Percentiles rank a stretch among this genome's conserved stretches.
These are phyloP conservation scores for Coleophoma eucalyptorum DNA, from an alignment of 2,329 filamentous ascomycete genomes.

Conservation along the genomic window DNA sequence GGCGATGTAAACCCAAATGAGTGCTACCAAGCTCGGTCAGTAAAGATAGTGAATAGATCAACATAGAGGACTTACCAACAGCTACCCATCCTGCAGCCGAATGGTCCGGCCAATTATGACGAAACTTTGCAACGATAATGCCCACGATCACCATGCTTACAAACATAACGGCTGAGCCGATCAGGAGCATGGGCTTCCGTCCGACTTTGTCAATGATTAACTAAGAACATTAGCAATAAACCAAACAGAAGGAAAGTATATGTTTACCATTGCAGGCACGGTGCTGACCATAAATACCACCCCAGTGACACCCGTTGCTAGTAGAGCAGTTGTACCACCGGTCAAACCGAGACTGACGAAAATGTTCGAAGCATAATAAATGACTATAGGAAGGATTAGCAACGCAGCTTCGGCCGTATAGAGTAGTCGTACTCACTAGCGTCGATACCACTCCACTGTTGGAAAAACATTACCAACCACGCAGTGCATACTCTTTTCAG, in stretches of 20 bases:
- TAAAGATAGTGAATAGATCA: not conserved
- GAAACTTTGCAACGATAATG: slow-evolving; percentile 35
- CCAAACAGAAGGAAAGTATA: not conserved
- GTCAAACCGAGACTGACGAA: slow-evolving; percentile 61
- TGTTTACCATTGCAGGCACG: slow-evolving; percentile 27
- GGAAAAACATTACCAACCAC: slow-evolving; percentile 43
- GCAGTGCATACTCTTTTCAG: slow-evolving; percentile 41
- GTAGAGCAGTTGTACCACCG: slow-evolving; percentile 52
- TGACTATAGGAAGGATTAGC: slow-evolving; percentile 8
- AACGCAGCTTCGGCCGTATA: slow-evolving; percentile 12
- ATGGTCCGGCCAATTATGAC: slow-evolving; percentile 32
- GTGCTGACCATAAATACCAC: slow-evolving; percentile 42
- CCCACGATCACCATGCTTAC: slow-evolving; percentile 34
- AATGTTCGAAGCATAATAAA: slow-evolving; percentile 55
- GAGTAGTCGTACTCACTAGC: slow-evolving; percentile 18
- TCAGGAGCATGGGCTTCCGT: slow-evolving; percentile 34
- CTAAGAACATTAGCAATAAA: slow-evolving; percentile 43
- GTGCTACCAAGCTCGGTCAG: slow-evolving; percentile 2
- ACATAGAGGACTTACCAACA: slow-evolving; percentile 18
- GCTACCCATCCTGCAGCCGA: slow-evolving; percentile 33
- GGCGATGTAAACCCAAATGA: slow-evolving; percentile 28
- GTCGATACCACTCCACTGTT: slow-evolving; percentile 41
- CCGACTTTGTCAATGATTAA: slow-evolving; percentile 39
- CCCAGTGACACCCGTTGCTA: slow-evolving; percentile 61
- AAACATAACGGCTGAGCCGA: slow-evolving; percentile 34